Evolutionary conservation across 257 asterid genomes (phyloP).

Genomic region (Solanum sitiens): DNA sequence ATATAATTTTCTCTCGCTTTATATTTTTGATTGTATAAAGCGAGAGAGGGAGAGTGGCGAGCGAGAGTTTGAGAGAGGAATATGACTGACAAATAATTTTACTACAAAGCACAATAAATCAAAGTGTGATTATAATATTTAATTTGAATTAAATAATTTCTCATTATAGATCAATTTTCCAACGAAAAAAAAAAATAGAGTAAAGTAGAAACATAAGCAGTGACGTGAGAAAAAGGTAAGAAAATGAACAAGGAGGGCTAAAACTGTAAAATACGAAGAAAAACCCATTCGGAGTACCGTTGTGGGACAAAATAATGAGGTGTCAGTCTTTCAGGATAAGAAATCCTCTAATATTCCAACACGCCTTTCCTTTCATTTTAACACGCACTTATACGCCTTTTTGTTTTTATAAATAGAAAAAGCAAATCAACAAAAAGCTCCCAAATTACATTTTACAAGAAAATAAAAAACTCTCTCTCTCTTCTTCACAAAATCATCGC

Average conservation of each 20-base stretch:
- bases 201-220: not conserved
- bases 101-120: fast-evolving
- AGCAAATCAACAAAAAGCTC: not conserved
- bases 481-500: constrained; percentile 15
- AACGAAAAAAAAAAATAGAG: fast-evolving
- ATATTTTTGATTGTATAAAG: too few species aligned
- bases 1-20: too few species aligned
- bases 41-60: too few species aligned
- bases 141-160: too few species aligned
- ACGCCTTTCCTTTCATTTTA: not conserved
- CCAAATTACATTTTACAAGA: not conserved
- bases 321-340: constrained; percentile 12
- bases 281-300: not conserved
- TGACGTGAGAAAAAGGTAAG: not conserved
- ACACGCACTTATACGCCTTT: not conserved
- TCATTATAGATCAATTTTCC: too few species aligned
- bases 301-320: constrained; percentile 6
- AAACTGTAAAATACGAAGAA: not conserved
- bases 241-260: not conserved
- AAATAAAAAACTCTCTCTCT: not conserved
- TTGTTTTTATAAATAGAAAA: not conserved
- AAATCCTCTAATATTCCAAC: not conserved
- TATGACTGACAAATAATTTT: too few species aligned
- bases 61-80: fast-evolving
- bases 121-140: fast-evolving